Conservation (phyloP, 176 grass and related monocot species). For the Phyllostachys edulis region DNA sequence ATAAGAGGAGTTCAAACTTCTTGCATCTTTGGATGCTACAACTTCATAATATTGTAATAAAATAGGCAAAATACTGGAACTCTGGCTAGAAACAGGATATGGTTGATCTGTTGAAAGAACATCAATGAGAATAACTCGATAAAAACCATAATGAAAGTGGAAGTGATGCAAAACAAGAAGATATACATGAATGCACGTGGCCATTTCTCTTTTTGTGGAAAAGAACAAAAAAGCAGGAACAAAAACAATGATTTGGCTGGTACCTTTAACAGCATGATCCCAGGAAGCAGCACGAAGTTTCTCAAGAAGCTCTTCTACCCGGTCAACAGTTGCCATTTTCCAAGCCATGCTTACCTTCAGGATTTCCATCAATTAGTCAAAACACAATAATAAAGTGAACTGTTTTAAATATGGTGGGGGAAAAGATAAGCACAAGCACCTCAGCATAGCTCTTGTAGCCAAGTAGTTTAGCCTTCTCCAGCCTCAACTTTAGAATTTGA, state of each 20-base stretch:
- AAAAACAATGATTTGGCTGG: background rate
- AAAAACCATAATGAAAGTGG: background rate
- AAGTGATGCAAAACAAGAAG: no score
- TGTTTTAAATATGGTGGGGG: background rate
- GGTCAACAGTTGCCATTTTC: conserved; percentile 93
- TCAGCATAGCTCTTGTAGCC: conserved; percentile 94
- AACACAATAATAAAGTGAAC: background rate
- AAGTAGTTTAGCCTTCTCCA: conserved; percentile 92
- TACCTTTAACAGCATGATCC: conserved; percentile 91
- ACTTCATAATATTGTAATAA: background rate
- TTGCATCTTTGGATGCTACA: background rate
- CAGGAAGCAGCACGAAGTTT: conserved; percentile 92
- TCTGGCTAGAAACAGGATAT: background rate
- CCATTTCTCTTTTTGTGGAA: background rate
- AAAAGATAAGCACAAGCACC: conserved; percentile 29
- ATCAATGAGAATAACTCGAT: background rate
- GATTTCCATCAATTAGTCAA: conserved; percentile 28
- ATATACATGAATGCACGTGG: no score
- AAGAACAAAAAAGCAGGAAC: background rate
- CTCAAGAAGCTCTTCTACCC: conserved; percentile 89
- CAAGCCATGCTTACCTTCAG: conserved; percentile 80
- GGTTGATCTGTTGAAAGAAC: background rate
- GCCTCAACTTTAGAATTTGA: conserved; percentile 79
- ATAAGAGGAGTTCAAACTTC: background rate
- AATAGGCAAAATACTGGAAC: background rate